Base-by-base conservation (phyloP, 495 filamentous ascomycete genomes). In the Penicillium cinerascens region DNA sequence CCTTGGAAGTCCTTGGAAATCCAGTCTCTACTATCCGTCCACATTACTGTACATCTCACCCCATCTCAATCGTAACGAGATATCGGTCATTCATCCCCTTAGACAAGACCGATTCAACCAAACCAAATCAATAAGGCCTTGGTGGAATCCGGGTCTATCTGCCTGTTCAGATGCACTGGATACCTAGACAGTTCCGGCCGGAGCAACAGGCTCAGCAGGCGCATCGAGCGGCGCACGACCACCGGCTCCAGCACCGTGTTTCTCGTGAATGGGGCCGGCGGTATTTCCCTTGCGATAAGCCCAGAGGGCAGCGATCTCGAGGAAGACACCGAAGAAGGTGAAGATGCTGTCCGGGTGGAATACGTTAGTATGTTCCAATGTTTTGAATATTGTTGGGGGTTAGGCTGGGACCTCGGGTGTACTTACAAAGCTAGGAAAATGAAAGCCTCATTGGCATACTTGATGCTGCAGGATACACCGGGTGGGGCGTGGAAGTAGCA, bases 341-440 rank as follows among this genome's bases (percentile, higher is more conserved):
- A 72, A 64, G 55, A 66, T 61, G 69, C 61, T 80, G 52, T 18
- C 9, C 11, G 26, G n/a, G n/a, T n/a, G n/a, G n/a, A 10, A n/a
- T 45, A 38, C 55, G 48, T 47, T 26, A 9, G 36, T 20, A 6
- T 13, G 6, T 10, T 13, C 11, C 29, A 11, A 33, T 33, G 29
- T 33, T 4, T 8, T 29, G 27, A n/a, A n/a, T 23, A 29, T 4
- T 29, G 27, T 29, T 6, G n/a, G 13, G 35, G 6, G 1, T 26
- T 25, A 5, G 4, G 35, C 16, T n/a, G 21, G 20, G 25, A 13
- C 26, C 21, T 42, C 18, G 42, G 40, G 17, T 9, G 9, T 15
- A 77, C 79, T 39, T 73, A 84, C 81, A 84, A 85, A 20, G 80
- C 77, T 26, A 85, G 67, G 64, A 84, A 85, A 57, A 76, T 79